A percentile compares a stretch with the other conserved stretches of the same genome.
Conservation (phyloP, 2,329 filamentous ascomycete species). For the Phaeophleospora eucalypticola region DNA sequence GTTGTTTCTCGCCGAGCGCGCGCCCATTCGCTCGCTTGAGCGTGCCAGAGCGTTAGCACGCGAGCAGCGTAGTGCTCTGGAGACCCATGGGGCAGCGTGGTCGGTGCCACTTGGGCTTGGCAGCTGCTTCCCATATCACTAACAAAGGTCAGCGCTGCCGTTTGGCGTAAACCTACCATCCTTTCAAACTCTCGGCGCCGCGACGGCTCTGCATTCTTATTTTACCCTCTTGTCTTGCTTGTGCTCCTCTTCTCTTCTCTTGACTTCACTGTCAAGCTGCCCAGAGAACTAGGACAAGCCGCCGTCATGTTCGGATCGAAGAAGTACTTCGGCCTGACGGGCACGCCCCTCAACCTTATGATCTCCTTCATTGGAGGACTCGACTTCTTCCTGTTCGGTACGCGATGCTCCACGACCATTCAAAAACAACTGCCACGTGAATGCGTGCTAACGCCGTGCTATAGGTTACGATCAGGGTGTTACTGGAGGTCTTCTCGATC, state of each 20-base stretch:
- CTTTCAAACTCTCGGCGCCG: constrained; percentile 1
- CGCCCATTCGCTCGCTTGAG: background rate
- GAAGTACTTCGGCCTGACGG: constrained; percentile 39
- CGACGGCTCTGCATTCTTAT: background rate
- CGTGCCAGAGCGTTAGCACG: background rate
- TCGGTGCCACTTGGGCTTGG: background rate
- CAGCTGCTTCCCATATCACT: constrained; percentile 10
- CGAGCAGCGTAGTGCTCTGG: background rate
- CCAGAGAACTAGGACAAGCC: background rate
- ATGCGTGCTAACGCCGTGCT: background rate
- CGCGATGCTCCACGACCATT: no score
- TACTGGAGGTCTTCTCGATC: constrained; percentile 42
- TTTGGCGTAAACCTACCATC: constrained; percentile 6
- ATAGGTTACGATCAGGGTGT: constrained; percentile 32
- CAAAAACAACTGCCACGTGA: background rate
- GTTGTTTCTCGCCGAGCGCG: no score
- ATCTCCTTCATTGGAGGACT: constrained; percentile 43
- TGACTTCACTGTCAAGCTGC: background rate
- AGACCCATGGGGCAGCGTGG: background rate
- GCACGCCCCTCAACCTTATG: constrained; percentile 39
- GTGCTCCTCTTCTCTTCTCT: constrained; percentile 2
- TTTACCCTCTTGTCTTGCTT: background rate
- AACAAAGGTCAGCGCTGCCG: constrained; percentile 8
- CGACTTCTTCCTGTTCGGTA: constrained; percentile 29
- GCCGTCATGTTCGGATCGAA: constrained; percentile 11